Percentiles rank a stretch among this genome's conserved stretches.
phyloP scores from a whole-genome alignment of 305 asterid genomes.

The Fraxinus xanthoxyloides region DNA sequence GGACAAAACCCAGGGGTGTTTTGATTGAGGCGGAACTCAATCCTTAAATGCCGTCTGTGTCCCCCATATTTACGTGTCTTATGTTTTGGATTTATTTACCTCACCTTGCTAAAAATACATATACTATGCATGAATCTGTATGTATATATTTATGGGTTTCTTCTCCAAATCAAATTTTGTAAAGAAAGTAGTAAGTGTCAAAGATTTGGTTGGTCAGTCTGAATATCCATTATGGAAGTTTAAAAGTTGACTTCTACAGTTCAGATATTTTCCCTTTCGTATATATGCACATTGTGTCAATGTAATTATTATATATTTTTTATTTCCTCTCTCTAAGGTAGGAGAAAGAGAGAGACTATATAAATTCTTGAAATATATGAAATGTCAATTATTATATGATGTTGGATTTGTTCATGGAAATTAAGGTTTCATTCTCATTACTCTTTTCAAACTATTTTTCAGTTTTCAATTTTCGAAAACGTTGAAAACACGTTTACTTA shows the following conservation, averaged over 20 bases:
- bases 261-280: background rate
- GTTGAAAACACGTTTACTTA: too few relatives aligned
- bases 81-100: conserved; percentile 19
- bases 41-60: conserved; percentile 28
- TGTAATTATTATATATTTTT: background rate
- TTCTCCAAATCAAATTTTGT: background rate
- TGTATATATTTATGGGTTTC: conserved; percentile 4
- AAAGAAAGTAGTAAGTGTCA: conserved; percentile 9
- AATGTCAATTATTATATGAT: background rate
- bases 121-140: background rate
- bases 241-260: background rate
- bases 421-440: too few relatives aligned
- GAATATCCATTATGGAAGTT: conserved; percentile 5
- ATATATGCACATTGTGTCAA: background rate
- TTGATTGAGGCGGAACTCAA: conserved; percentile 26
- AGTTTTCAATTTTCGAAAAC: too few relatives aligned
- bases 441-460: too few relatives aligned
- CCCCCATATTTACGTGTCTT: conserved; percentile 22
- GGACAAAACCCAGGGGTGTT: conserved; percentile 11
- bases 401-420: background rate
- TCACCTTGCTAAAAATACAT: background rate
- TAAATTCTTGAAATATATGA: background rate
- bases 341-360: background rate
- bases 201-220: conserved; percentile 27
- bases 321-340: background rate